A percentile compares a stretch with the other conserved stretches of the same genome.
Evolutionary conservation across 2,329 filamentous ascomycete genomes (phyloP).

Genomic region (Metarhizium humberi): DNA sequence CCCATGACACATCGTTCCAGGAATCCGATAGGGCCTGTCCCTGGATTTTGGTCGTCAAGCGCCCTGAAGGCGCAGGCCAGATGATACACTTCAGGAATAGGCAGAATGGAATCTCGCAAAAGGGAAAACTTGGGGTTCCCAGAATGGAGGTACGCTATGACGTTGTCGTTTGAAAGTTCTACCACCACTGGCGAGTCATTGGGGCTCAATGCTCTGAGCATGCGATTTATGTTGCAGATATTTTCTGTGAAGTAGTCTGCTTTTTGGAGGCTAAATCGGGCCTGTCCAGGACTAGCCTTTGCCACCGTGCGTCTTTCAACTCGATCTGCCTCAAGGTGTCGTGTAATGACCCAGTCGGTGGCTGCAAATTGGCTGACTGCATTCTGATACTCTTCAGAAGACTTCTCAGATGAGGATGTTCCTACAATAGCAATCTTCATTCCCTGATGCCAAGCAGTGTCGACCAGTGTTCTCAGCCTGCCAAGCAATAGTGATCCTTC

Average conservation of each 20-base stretch:
- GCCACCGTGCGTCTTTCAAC: conserved; percentile 9
- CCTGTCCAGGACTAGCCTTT: neutral
- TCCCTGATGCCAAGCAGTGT: conserved; percentile 62
- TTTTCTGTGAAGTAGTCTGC: conserved; percentile 36
- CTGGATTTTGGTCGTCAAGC: conserved; percentile 12
- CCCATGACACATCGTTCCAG: conserved; percentile 23
- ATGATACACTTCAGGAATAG: conserved; percentile 29
- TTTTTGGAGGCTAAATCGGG: conserved; percentile 18
- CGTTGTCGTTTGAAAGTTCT: conserved; percentile 14
- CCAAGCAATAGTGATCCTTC: conserved; percentile 62
- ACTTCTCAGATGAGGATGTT: conserved; percentile 54
- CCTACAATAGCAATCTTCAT: conserved; percentile 69
- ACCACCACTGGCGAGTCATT: neutral
- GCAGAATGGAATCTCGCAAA: conserved; percentile 25
- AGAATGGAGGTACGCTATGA: conserved; percentile 18
- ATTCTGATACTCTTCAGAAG: conserved; percentile 30
- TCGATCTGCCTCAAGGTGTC: conserved; percentile 22
- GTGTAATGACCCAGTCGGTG: conserved; percentile 31
- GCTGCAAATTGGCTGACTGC: conserved; percentile 29
- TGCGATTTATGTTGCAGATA: conserved; percentile 34
- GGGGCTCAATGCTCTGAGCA: conserved; percentile 31
- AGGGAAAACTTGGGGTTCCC: conserved; percentile 17
- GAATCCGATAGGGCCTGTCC: conserved; percentile 16
- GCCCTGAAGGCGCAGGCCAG: conserved; percentile 24
- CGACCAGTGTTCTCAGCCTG: conserved; percentile 61